Base-by-base conservation (phyloP, 768 basidiomycete species). In the Amanita exitialis region DNA sequence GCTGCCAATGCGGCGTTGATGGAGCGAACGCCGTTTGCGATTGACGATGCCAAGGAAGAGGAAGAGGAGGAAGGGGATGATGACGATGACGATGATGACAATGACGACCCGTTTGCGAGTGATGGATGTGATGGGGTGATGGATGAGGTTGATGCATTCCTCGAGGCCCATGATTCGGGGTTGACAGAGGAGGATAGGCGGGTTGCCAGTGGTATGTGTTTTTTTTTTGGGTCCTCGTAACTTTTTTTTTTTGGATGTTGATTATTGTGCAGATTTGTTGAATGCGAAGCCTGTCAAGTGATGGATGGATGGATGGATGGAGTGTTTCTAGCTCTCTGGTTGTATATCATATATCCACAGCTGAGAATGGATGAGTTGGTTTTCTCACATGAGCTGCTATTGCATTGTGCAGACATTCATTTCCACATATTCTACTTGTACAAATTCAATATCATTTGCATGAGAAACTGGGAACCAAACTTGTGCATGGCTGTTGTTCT, bases 1-100 rank as follows among this genome's bases (percentile, higher is more conserved):
- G 84, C 82, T 0, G 88, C 85, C 46, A 86, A 80, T 56, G 85
- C 85, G 28, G 88, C 89, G 27, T 73, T 91, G 42, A 85, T 94
- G 85, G 89, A 95, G 63, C 74, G 95, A 38, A 92, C 90, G 21
- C 85, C 86, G 56, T 99, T 99, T 63, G 91, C 91, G n/a, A 96
- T 98, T 53, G 96, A 99, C 61, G 91, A 93, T 65, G 90, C 84
- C 3, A 85, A 82, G 47, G 89, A 90, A 52, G 87, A 86, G 9
- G 89, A 88, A 21, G 83, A 83, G 0, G 86, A 88, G 66, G 83
- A 62, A 67, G 82, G 63, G 6, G 79, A 74, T 9, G 28, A 28
- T 9, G 28, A 28, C 9, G 28, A 28, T 15, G 76, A 72, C 37
- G 79, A 69, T 12, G 76, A 66, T 21, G 16, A 8, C 15, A 23